Percentiles rank a stretch among this genome's conserved stretches.
phyloP scores from a whole-genome alignment of 1,284 basidiomycete species.

The Ustilago hordei region DNA sequence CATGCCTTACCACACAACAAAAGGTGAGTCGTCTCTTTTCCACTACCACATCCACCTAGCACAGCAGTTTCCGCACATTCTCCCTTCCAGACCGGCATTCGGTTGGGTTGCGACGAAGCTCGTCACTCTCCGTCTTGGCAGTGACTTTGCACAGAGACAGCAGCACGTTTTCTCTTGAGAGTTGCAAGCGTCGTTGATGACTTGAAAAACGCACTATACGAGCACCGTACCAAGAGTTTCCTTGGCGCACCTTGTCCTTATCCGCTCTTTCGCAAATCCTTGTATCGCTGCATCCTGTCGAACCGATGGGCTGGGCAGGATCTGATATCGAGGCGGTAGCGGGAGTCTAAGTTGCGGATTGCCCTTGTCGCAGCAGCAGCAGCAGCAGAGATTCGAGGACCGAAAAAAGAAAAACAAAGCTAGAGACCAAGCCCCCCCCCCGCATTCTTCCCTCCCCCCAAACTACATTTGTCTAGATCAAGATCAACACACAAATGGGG shows the following conservation, averaged over 20 bases:
- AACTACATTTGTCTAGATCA: constrained; percentile 31
- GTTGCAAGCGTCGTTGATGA: constrained; percentile 43
- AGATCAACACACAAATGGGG: constrained; percentile 14
- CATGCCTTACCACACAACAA: not conserved
- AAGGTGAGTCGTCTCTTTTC: constrained; percentile 45
- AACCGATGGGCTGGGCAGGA: constrained; percentile 34
- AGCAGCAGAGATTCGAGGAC: constrained; percentile 30
- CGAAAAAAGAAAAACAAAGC: constrained; percentile 10
- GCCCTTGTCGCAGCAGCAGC: constrained; percentile 19
- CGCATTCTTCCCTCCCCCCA: not conserved
- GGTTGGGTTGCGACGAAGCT: constrained; percentile 32
- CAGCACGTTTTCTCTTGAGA: constrained; percentile 5
- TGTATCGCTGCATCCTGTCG: constrained; percentile 22
- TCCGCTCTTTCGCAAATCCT: constrained; percentile 7
- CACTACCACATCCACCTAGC: constrained; percentile 13
- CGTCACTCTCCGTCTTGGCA: not conserved
- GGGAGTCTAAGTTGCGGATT: constrained; percentile 31
- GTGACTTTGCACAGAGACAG: not conserved
- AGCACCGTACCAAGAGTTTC: constrained; percentile 37
- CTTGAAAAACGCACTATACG: constrained; percentile 19
- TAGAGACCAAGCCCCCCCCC: constrained; percentile 39
- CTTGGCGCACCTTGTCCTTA: constrained; percentile 17
- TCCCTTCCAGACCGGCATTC: not conserved
- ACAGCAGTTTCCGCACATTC: constrained; percentile 1
- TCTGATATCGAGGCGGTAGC: not conserved